Evolutionary conservation across 768 basidiomycete species (phyloP), one percentile per base, ranked within the genome.

Genomic region (Naganishia antarctica): DNA sequence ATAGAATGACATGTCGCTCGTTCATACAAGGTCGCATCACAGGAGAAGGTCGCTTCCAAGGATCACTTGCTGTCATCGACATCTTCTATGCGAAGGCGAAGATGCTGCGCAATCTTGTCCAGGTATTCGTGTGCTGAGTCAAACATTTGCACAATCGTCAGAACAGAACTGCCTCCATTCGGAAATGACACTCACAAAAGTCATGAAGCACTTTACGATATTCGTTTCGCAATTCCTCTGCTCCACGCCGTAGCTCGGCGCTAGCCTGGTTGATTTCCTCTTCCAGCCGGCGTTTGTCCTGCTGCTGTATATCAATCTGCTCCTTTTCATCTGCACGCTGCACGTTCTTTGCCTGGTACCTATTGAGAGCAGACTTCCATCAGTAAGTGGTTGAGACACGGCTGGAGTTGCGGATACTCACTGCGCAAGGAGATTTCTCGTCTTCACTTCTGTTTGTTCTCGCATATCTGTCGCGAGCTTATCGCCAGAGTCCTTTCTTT

Each of bases 231-330:
- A 57, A 16, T 18, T 57, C 53, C 31, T 57, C 53, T 1, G 53
- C 53, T 3, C 53, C 53, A 25, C 53, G 53, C 1, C 53, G 53
- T 18, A 57, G 37, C 34, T 57, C 53, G 6, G 37, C 53, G 40
- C 53, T 57, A 18, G 53, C 53, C 53, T 41, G 37, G 23, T 57
- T 57, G 37, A 57, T 57, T 21, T 57, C 53, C 53, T 57, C 53
- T 26, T 57, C 53, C 21, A 57, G 53, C 25, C 53, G 16, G 3
- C 53, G 53, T 25, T 57, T 57, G 9, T 57, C 53, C 34, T 57
- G 53, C 25, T 57, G 53, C 37, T 57, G 53, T 16, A 57, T 57
- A 40, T 57, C 53, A 40, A 57, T 57, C 34, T 57, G 53, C 26
- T 57, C 53, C 21, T 57, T 57, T 16, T 57, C 53, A 26, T 57